Conservation (phyloP, 805 yeast genomes). For the Sugiyamaella qingdaonensis region DNA sequence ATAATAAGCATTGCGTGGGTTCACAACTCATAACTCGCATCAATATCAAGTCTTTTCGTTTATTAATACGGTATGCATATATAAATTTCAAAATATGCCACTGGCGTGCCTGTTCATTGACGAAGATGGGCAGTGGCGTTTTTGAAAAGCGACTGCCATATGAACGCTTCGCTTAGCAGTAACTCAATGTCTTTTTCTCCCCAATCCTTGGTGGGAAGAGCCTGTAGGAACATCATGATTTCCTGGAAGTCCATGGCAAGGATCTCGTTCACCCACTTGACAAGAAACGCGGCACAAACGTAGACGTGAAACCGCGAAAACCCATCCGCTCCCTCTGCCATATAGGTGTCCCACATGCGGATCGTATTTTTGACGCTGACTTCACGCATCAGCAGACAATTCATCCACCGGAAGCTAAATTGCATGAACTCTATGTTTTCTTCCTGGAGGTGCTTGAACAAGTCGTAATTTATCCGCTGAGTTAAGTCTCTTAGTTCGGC, state of each 20-base stretch:
- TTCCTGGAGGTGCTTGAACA: slow-evolving; percentile 66
- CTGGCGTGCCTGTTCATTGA: too few species aligned
- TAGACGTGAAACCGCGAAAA: slow-evolving; percentile 92
- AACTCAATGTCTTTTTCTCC: slow-evolving; percentile 84
- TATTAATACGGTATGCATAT: neutral
- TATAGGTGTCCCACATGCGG: slow-evolving; percentile 97
- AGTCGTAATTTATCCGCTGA: slow-evolving; percentile 68
- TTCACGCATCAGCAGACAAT: slow-evolving; percentile 93
- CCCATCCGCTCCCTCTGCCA: slow-evolving; percentile 54
- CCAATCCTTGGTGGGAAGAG: slow-evolving; percentile 85
- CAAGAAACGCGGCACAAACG: slow-evolving; percentile 94
- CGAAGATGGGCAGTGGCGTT: slow-evolving; percentile 85
- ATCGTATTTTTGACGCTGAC: slow-evolving; percentile 70
- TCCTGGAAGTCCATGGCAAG: slow-evolving; percentile 91
- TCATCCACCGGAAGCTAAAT: slow-evolving; percentile 98
- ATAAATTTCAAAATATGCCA: neutral
- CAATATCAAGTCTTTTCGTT: too few species aligned
- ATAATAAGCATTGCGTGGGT: slow-evolving; percentile 25
- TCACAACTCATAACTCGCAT: slow-evolving; percentile 7
- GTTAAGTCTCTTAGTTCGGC: slow-evolving; percentile 72
- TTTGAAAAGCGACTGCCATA: slow-evolving; percentile 91
- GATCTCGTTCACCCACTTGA: slow-evolving; percentile 76
- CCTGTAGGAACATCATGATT: slow-evolving; percentile 84
- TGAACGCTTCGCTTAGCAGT: slow-evolving; percentile 89
- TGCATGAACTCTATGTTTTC: slow-evolving; percentile 94